Conservation (phyloP, 768 basidiomycete genomes). For the Mycena vulgaris region DNA sequence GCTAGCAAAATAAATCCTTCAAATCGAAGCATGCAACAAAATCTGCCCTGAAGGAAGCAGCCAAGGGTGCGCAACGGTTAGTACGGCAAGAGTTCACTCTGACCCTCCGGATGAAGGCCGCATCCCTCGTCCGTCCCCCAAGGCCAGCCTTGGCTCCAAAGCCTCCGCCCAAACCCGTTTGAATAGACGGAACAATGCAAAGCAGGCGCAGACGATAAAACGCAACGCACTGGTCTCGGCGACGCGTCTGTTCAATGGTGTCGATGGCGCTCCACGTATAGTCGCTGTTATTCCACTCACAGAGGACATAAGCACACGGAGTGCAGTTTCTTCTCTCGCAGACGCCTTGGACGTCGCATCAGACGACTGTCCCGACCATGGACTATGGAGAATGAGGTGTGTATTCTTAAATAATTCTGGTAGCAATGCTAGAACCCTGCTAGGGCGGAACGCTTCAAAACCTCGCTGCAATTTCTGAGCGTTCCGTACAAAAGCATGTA, state of each 20-base stretch:
- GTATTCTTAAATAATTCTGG: constrained; percentile 40
- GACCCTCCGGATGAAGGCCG: constrained; percentile 61
- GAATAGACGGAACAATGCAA: constrained; percentile 88
- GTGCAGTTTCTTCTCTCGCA: constrained; percentile 71
- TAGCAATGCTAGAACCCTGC: constrained; percentile 14
- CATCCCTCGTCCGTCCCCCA: constrained; percentile 68
- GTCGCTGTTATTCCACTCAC: constrained; percentile 91
- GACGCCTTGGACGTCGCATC: constrained; percentile 69
- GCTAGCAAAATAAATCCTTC: constrained; percentile 85
- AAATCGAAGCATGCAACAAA: constrained; percentile 95
- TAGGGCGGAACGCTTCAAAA: constrained; percentile 93
- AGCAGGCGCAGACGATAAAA: constrained; percentile 85
- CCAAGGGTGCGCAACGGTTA: constrained; percentile 73
- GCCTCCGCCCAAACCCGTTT: constrained; percentile 78
- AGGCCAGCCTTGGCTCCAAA: constrained; percentile 63
- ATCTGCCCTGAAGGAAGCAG: constrained; percentile 83
- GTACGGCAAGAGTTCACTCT: constrained; percentile 1
- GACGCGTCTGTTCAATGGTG: constrained; percentile 84
- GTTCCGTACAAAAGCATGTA: constrained; percentile 82
- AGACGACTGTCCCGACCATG: constrained; percentile 66
- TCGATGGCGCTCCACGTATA: constrained; percentile 86
- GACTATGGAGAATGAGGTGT: constrained; percentile 80
- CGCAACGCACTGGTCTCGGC: constrained; percentile 77
- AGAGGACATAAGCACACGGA: constrained; percentile 69
- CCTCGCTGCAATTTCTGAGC: constrained; percentile 89